Conservation (phyloP, 176 grass and related monocot species). For the Lolium multiflorum region DNA sequence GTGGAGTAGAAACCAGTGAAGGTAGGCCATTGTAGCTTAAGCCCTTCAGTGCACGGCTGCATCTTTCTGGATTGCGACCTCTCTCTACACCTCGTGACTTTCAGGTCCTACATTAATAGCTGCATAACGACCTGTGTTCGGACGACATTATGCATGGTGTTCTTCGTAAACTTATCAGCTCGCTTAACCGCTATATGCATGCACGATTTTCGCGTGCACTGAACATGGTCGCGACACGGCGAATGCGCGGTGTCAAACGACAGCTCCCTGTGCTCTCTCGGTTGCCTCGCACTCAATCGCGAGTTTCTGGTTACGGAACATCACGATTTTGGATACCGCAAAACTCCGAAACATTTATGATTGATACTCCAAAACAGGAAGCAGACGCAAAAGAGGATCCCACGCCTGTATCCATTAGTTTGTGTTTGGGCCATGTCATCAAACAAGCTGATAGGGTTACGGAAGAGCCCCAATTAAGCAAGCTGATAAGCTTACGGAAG, state of each 20-base stretch:
- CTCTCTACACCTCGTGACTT: neutral
- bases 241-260: neutral
- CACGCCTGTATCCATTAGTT: neutral
- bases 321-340: neutral
- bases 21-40: neutral
- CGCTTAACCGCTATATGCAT: no score
- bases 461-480: no score
- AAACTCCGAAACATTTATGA: neutral
- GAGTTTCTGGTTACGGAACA: neutral
- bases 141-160: no score
- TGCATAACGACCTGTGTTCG: neutral
- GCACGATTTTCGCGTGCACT: slow-evolving; percentile 51
- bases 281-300: slow-evolving; percentile 18
- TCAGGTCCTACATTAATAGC: neutral
- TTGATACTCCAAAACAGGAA: neutral
- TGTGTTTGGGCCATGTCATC: neutral
- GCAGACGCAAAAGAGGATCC: neutral
- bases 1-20: neutral
- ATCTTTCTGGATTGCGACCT: neutral
- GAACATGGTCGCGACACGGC: neutral
- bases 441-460: neutral
- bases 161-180: no score
- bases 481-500: no score
- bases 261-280: neutral
- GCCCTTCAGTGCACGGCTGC: neutral